These are phyloP conservation scores for Hyphodiscus sp. DNA, from an alignment of 2,329 filamentous ascomycete genomes.

Conservation along the genomic window DNA sequence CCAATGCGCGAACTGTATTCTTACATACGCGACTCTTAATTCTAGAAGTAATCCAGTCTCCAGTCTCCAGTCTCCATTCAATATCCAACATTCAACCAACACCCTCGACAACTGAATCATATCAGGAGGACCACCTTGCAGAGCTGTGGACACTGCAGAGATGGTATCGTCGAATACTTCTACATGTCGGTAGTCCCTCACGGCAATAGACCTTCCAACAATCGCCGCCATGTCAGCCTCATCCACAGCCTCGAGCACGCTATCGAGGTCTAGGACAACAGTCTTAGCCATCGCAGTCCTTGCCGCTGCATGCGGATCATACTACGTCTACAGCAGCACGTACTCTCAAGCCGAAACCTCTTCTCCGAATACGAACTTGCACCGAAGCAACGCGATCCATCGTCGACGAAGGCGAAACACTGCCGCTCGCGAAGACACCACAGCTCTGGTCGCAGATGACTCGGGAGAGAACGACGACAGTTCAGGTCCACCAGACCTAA, in stretches of 20 bases:
- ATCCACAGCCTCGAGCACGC: slow-evolving; percentile 44
- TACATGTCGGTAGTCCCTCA: not conserved
- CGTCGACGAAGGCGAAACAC: slow-evolving; percentile 32
- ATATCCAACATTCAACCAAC: not conserved
- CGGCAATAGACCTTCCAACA: not conserved
- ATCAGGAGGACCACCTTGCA: not conserved
- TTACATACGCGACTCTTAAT: not conserved
- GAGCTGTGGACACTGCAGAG: not conserved
- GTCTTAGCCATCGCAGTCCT: slow-evolving; percentile 50
- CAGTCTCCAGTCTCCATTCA: too few species aligned
- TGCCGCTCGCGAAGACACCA: slow-evolving; percentile 3
- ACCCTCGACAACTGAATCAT: not conserved
- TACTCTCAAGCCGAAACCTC: slow-evolving; percentile 26
- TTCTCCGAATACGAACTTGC: slow-evolving; percentile 35
- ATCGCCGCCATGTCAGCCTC: slow-evolving; percentile 29
- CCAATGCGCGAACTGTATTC: too few species aligned
- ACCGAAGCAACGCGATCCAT: slow-evolving; percentile 62
- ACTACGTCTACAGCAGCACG: slow-evolving; percentile 46
- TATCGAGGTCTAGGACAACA: slow-evolving; percentile 48
- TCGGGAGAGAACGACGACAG: slow-evolving; percentile 29
- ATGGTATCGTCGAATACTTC: not conserved
- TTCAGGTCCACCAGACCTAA: slow-evolving; percentile 17
- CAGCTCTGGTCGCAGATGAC: slow-evolving; percentile 17
- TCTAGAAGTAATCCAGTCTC: not conserved
- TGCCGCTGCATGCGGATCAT: slow-evolving; percentile 51